Conservation (phyloP, 2,329 filamentous ascomycete genomes). For the Chaetomium olivaceum region DNA sequence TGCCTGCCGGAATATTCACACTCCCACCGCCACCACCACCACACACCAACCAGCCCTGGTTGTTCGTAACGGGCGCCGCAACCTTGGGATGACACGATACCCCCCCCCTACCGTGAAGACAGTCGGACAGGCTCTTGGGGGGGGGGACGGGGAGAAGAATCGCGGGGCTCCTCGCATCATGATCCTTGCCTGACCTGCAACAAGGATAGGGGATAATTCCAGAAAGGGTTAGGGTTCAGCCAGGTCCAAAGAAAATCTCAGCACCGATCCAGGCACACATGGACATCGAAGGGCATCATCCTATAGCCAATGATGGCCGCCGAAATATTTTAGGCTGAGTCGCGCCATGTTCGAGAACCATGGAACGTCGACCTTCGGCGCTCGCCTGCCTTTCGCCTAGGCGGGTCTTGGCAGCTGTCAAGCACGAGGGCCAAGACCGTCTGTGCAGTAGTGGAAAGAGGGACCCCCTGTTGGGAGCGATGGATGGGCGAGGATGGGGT, state of each 20-base stretch:
- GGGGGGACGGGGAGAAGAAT: background rate
- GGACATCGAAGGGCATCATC: no score
- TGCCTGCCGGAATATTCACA: background rate
- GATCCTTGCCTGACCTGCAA: background rate
- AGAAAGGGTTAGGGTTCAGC: conserved; percentile 19
- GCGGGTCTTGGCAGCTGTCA: background rate
- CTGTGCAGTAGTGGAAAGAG: background rate
- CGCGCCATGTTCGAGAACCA: conserved; percentile 12
- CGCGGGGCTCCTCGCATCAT: background rate
- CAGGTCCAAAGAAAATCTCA: background rate
- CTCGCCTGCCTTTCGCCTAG: background rate
- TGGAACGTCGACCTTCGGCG: conserved; percentile 4
- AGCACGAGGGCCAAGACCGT: conserved; percentile 2
- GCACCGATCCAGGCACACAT: background rate
- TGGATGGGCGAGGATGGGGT: no score
- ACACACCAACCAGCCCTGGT: background rate
- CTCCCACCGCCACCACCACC: background rate
- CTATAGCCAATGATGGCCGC: background rate
- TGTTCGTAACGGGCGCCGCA: background rate
- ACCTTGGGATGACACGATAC: background rate
- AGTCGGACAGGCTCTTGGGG: background rate
- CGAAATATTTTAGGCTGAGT: conserved; percentile 1
- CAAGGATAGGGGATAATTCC: background rate
- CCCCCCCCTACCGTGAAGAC: background rate
- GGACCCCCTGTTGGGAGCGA: background rate